Conservation (phyloP, 129 eudicot genomes). For the Escallonia herrerae region DNA sequence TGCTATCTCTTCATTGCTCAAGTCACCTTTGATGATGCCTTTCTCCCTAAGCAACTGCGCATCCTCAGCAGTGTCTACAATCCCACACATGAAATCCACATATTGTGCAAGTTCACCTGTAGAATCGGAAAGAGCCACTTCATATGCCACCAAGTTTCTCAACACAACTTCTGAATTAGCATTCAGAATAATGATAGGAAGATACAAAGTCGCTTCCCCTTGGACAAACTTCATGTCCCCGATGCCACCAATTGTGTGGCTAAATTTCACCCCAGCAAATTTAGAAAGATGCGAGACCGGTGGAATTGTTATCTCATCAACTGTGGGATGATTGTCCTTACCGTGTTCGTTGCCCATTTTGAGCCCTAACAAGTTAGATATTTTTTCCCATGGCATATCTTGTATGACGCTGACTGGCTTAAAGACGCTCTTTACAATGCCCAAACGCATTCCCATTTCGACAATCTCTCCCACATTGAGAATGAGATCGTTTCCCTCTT, state of each 20-base stretch:
- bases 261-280: slow-evolving; percentile 30
- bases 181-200: slow-evolving; percentile 34
- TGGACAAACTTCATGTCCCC: slow-evolving; percentile 19
- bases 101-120: slow-evolving; percentile 11
- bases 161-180: slow-evolving; percentile 35
- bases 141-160: slow-evolving; percentile 51
- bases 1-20: no score
- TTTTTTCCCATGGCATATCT: neutral
- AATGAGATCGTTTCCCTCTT: neutral
- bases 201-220: slow-evolving; percentile 22
- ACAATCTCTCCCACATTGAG: neutral
- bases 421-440: neutral
- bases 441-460: neutral
- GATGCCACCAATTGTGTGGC: slow-evolving; percentile 21
- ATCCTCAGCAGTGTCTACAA: slow-evolving; percentile 33
- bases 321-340: neutral
- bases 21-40: no score
- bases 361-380: neutral
- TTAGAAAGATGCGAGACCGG: slow-evolving; percentile 25
- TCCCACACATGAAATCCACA: slow-evolving; percentile 38
- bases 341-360: neutral
- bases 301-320: slow-evolving; percentile 44
- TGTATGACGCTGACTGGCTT: neutral
- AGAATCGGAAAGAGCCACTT: slow-evolving; percentile 18
- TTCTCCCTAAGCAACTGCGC: no score